Evolutionary conservation across 129 eudicot species (phyloP), one percentile per base, ranked within the genome.

Genomic region (Smallanthus sonchifolius): DNA sequence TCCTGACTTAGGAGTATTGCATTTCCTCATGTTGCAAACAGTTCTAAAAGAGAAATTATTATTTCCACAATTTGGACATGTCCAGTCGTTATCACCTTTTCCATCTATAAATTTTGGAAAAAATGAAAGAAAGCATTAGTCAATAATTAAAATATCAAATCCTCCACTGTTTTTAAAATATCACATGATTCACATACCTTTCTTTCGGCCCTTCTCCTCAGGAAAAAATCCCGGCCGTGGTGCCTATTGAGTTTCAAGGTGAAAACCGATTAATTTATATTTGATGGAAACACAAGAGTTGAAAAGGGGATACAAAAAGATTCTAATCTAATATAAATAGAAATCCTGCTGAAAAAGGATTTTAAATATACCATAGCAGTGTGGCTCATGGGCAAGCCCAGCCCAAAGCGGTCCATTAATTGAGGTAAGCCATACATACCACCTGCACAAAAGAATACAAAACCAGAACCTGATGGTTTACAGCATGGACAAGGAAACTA

Each of bases 1-100:
- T 78, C 83, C 96, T 60, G 98, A 92, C 91, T 90, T 92, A 30
- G 95, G 95, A 3, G 98, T 92, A 67, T 79, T 86, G 85, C 98
- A 92, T 64, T 90, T 92, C 87, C 98, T 86, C 98, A 92, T 90
- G 86, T 92, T 92, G 81, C 98, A 92, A 71, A 92, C 95, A 15
- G 95, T 81, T 83, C 98, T 83, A 34, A 92, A 92, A 5, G 98
- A 86, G 79, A 92, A 92, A 70, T 92, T 92, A 63, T 87, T 89
- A 75, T 92, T 92, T 62, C 98, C 96, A 83, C 98, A 92, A 67
- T 89, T 87, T 4, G 98, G 98, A 68, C 98, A 92, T 10, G 75
- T 70, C 98, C 98, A 92, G 63, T 92, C 98, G 32, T 87, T 90
- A 60, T 90, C 98, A 78, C 96, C 88, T 13, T 90, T 87, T 80